Evolutionary conservation across 352 stramenopile species (phyloP), one percentile per base, ranked within the genome.

Genomic region (Globisporangium solare): DNA sequence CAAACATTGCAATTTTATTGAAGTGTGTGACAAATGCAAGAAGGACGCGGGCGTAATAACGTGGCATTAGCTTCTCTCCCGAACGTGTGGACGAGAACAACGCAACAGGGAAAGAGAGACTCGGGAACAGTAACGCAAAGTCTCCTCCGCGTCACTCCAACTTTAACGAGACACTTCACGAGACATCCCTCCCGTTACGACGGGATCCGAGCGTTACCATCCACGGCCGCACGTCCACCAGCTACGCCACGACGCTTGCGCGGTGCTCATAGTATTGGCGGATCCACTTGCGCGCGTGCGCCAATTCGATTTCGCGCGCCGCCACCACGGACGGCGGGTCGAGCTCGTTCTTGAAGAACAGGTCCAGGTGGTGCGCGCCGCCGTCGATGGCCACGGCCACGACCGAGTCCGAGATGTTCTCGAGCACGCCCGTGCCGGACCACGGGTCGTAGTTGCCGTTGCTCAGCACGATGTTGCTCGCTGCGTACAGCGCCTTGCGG

Each of bases 401-500:
- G 48, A 96, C 76, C 22, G 76, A 86, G 32, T 89, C 73, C 21
- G 79, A 85, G 15, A 77, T 61, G 39, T 71, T 72, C 39, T 82
- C 61, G 20, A 88, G 81, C 27, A 98, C 87, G 43, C 93, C 94
- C 2, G 79, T 95, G 20, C 81, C 84, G 31, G 74, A 91, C 92
- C 90, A 98, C 48, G 95, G 95, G 66, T 98, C 95, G 41, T 93
- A 87, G 57, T 97, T 81, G 53, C 95, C 95, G 66, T 98, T 98
- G 56, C 89, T 97, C 56, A 98, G 92, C 39, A 98, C 83, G 46
- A 98, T 96, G 74, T 98, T 98, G 61, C 83, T 96, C 10, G 79
- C 79, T 1, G 67, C 62, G 3, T 65, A 55, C n/a, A 95, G 69
- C 7, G 74, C 76, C 54, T 83, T 86, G 46, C 68, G 79, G 41